Evolutionary conservation across 2,329 filamentous ascomycete species (phyloP), one percentile per base, ranked within the genome.

Genomic region (Fusarium udum): DNA sequence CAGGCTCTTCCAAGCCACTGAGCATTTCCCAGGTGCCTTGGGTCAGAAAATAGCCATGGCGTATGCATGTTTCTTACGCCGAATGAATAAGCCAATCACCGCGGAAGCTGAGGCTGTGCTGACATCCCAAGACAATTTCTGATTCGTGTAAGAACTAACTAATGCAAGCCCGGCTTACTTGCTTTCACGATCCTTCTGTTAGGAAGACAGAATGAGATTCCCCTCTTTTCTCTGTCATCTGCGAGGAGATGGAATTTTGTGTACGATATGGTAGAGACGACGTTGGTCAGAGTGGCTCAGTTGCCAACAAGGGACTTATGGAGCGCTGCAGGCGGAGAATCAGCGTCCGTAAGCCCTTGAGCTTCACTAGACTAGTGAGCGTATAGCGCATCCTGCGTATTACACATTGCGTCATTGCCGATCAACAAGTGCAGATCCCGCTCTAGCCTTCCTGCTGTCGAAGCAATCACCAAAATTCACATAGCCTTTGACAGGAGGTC

Each of bases 171-270:
- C 2, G 15, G 5, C 26, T 31, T 28, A 37, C 32, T 37, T 26
- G 12, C 32, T 6, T 37, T 12, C 9, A 2, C 4, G 4, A 26
- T 4, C 0, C 22, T 4, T 4, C 6, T 14, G 4, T 7, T 4
- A 24, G 16, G 8, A 34, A 51, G 31, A 34, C 22, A 2, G 48
- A 24, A 13, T 18, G 11, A n/a, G 48, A 34, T 2, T 7, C 7
- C 48, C 22, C 31, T 51, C 48, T 51, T 51, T 51, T 14, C 22
- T 24, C 28, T 24, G 15, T 24, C 10, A 49, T 13, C 28, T 2
- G 9, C 15, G 4, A 0, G 4, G 31, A 4, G 7, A 3, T 13
- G 14, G 7, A 13, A 6, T 9, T 32, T 20, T n/a, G 9, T 8
- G 26, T 22, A 11, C 8, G 15, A 32, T 18, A 31, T 43, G 22